Evolutionary conservation across 1,139 yeast genomes (phyloP), one percentile per base, ranked within the genome.

Genomic region (Saccharomyces hybrid): DNA sequence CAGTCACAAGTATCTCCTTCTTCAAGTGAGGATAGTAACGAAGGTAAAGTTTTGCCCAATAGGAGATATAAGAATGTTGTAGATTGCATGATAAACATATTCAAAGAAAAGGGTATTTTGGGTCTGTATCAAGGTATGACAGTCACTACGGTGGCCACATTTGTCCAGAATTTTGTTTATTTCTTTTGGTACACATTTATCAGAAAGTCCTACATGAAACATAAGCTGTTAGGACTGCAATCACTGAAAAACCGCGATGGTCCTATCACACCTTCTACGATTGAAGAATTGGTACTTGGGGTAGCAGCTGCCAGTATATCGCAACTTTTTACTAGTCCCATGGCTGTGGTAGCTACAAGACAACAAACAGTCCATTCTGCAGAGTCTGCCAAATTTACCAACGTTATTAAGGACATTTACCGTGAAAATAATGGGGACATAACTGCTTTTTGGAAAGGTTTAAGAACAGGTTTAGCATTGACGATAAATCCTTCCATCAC

Each of bases 401-500:
- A 85, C 51, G 79, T 83, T 31, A 53, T 62, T 4, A 72, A 75
- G 56, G 82, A 83, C 56, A 79, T 88, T 47, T 70, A 81, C 54
- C 73, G 73, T n/a, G 83, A 85, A 51, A 88, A 86, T 62, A 91
- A 95, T 27, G 60, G 61, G 27, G 60, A 61, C 5, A 59, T 83
- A 48, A 70, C 79, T 14, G 95, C 95, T 0, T 80, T 88, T 57
- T 88, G 96, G 96, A 78, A 84, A 61, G 96, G 96, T 0, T 77
- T 88, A 58, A 84, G 88, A 67, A 96, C 90, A 8, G 83, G 90
- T 11, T 72, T 88, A 64, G 87, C 88, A 5, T 77, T 88, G 53
- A 88, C 95, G 42, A 76, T 85, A 57, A 88, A 88, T 72, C 96
- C 96, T 4, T 84, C 95, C 47, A 88, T 88, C 66, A 88, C 96